A percentile compares a stretch with the other conserved stretches of the same genome.
Conservation (phyloP, 768 basidiomycete species). For the Pholiota molesta region DNA sequence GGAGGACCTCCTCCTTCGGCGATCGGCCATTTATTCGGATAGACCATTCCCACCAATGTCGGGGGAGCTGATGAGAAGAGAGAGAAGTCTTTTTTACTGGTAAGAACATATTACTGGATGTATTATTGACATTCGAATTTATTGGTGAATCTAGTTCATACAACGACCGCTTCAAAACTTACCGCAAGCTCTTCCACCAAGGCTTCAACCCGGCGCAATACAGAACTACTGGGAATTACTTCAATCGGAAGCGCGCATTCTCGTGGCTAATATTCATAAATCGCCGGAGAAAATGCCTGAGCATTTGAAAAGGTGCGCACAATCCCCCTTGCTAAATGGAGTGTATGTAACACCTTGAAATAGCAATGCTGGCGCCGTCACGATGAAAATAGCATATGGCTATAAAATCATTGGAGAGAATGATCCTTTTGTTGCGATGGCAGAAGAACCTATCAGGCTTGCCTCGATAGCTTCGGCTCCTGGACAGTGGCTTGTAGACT, state of each 20-base stretch:
- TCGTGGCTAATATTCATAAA: slow-evolving; percentile 28
- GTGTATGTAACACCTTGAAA: too few relatives aligned
- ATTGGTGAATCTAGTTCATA: slow-evolving; percentile 40
- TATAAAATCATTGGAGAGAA: neutral
- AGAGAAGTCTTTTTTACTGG: slow-evolving; percentile 30
- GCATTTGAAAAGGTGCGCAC: slow-evolving; percentile 27
- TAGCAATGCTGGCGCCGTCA: neutral
- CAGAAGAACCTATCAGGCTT: neutral
- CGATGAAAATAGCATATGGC: neutral
- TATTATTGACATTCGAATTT: slow-evolving; percentile 18
- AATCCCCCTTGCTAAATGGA: neutral
- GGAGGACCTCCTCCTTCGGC: slow-evolving; percentile 45
- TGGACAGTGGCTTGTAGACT: neutral
- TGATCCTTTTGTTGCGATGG: neutral
- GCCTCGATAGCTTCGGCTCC: neutral
- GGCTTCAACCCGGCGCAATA: slow-evolving; percentile 34
- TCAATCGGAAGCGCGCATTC: slow-evolving; percentile 26
- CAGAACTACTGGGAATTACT: slow-evolving; percentile 27
- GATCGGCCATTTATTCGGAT: slow-evolving; percentile 52
- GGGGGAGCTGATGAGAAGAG: slow-evolving; percentile 28
- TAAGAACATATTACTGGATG: slow-evolving; percentile 35
- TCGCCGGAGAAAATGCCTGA: slow-evolving; percentile 27
- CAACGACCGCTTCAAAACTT: slow-evolving; percentile 35
- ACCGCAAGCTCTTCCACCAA: slow-evolving; percentile 36
- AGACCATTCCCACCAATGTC: slow-evolving; percentile 36